phyloP scores from a whole-genome alignment of 2,329 filamentous ascomycete species.

The Aspergillus calidoustus region DNA sequence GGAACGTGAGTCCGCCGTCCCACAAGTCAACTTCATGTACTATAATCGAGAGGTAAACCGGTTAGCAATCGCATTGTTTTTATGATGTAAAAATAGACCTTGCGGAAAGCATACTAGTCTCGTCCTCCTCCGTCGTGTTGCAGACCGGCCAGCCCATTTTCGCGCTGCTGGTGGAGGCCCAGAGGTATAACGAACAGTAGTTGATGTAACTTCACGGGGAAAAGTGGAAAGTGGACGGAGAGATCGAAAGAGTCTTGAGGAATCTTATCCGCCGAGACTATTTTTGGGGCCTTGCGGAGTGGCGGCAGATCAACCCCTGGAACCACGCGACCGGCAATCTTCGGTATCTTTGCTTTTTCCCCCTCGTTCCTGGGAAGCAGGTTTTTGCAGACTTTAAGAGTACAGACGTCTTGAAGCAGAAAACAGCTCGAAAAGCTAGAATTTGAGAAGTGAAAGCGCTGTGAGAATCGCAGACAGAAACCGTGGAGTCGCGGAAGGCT shows the following conservation, averaged over 20 bases:
- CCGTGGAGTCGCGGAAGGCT: neutral
- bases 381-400: neutral
- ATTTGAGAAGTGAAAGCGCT: neutral
- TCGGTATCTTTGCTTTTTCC: conserved; percentile 11
- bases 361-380: neutral
- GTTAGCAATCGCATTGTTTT: conserved; percentile 8
- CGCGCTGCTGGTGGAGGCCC: conserved; percentile 17
- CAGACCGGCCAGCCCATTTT: conserved; percentile 53
- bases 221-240: conserved; percentile 20
- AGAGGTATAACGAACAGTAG: neutral
- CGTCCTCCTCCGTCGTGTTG: conserved; percentile 55
- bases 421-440: neutral
- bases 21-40: conserved; percentile 57
- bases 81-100: neutral
- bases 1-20: conserved; percentile 59
- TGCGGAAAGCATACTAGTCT: conserved; percentile 42
- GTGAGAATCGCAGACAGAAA: neutral
- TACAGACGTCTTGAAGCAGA: neutral
- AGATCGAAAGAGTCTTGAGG: conserved; percentile 1
- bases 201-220: conserved; percentile 10
- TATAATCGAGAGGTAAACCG: conserved; percentile 22
- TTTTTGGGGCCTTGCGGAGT: conserved; percentile 8
- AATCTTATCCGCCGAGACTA: conserved; percentile 21
- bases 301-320: conserved; percentile 22
- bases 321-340: conserved; percentile 6